Evolutionary conservation across 306 rosid species (phyloP), one percentile per base, ranked within the genome.

Genomic region (Abrus pulchellus): DNA sequence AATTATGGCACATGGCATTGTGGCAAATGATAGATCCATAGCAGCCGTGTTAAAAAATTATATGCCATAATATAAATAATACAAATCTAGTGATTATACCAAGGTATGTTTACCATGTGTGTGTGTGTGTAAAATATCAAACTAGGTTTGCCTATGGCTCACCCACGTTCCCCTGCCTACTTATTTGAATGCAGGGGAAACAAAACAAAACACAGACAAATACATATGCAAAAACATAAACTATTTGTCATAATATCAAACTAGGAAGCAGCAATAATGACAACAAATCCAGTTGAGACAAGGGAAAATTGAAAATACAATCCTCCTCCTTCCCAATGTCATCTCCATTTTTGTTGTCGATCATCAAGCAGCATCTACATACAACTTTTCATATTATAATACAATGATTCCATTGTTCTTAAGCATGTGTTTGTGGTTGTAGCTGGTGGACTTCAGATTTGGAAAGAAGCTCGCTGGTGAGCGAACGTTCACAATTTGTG

Each of bases 381-480:
- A 12, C 77, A 54, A 49, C 65, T 53, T 43, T 70, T 71, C 83
- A 49, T 59, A 45, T 55, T 65, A 78, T 78, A 30, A 59, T 63
- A 43, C 57, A 55, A 43, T 77, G n/a, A 55, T 52, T 14, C 59
- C 48, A 56, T 80, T 66, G 45, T 76, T 75, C 49, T 66, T 54
- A n/a, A 61, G n/a, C 48, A 32, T 45, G 32, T 70, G 70, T 82
- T 62, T 30, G 53, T 81, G 66, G 68, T 34, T 85, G 87, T 78
- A 95, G 98, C 78, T 95, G 74, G 93, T 95, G 71, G 99, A 93
- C 87, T 95, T 93, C 82, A 92, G 96, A 84, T 95, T 93, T 75
- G 96, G 94, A 54, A 95, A 93, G 88, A 84, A 80, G 81, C 85
- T 88, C 6, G 85, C 86, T 1, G 90, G 77, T 10, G 92, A 90